phyloP scores from a whole-genome alignment of 2,329 filamentous ascomycete species.

The Arthrobotrys pseudoclavata region DNA sequence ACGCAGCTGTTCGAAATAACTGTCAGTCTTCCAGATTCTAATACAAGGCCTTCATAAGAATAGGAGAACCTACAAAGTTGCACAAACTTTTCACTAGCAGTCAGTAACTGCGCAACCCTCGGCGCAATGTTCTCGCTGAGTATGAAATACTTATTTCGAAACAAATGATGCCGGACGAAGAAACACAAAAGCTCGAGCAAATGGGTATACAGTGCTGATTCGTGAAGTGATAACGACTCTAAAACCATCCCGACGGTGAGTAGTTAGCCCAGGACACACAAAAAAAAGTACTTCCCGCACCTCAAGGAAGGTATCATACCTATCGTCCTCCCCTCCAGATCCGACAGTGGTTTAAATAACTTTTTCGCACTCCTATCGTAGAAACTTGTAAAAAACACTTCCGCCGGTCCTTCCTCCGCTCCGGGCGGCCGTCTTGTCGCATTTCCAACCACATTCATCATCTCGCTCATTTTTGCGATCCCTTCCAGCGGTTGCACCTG shows the following conservation, averaged over 20 bases:
- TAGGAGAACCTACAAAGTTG: slow-evolving; percentile 79
- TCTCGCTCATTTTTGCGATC: slow-evolving; percentile 71
- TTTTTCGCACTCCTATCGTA: slow-evolving; percentile 88
- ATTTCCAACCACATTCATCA: slow-evolving; percentile 61
- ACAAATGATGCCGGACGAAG: slow-evolving; percentile 89
- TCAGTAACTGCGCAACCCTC: slow-evolving; percentile 84
- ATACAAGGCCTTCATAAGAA: background rate
- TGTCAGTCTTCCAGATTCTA: slow-evolving; percentile 32
- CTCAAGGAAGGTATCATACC: slow-evolving; percentile 66
- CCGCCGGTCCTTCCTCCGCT: slow-evolving; percentile 75
- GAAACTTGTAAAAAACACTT: slow-evolving; percentile 86
- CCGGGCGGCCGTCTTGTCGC: slow-evolving; percentile 43
- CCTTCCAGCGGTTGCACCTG: slow-evolving; percentile 74
- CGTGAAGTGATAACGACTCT: slow-evolving; percentile 81
- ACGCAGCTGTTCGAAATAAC: slow-evolving; percentile 73
- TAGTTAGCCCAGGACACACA: slow-evolving; percentile 3
- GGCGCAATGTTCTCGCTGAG: slow-evolving; percentile 81
- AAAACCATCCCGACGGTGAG: slow-evolving; percentile 42
- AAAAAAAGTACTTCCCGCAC: background rate
- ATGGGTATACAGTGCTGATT: slow-evolving; percentile 91
- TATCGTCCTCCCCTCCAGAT: slow-evolving; percentile 76
- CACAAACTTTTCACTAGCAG: slow-evolving; percentile 88
- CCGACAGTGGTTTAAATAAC: slow-evolving; percentile 87
- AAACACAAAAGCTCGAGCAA: slow-evolving; percentile 93
- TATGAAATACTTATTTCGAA: slow-evolving; percentile 89